Base-by-base conservation (phyloP, 768 basidiomycete genomes). In the Xanthoconium purpureum region DNA sequence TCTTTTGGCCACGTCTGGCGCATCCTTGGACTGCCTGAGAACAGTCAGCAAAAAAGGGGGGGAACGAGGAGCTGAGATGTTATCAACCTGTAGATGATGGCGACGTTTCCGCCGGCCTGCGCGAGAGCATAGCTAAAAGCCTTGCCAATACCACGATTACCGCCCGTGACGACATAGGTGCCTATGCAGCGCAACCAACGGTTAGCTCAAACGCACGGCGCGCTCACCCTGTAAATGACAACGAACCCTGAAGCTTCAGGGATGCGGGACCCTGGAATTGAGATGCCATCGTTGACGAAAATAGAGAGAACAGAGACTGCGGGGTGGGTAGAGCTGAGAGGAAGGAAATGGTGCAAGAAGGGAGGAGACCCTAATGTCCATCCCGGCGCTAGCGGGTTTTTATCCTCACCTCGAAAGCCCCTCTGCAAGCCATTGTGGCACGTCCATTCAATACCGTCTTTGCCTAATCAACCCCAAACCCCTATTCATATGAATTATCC, bases 131-230 rank as follows among this genome's bases (percentile, higher is more conserved):
- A 69, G 28, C 79, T 78, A 52, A 78, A 80, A 2, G 80, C 84
- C 32, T 69, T 74, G 2, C 87, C 86, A 46, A 87, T 85, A 11
- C 85, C 85, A 42, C 80, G 73, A 61, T 81, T 83, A 2, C 84
- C 84, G 4, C 85, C 85, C 0, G 86, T 86, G 45, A 87, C 76
- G 33, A 87, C 77, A 52, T 80, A 70, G 46, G 77, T 78, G 0
- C 66, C 80, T 24, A 18, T n/a, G n/a, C 14, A 7, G 4, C 10
- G 20, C 12, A 28, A 30, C 0, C 0, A 24, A 24, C 24, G 24
- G 15, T 45, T n/a, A 39, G 28, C 9, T 12, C 29, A 39, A 2
- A 33, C 6, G 33, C 10, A 18, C 18, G 8, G 37, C 24, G 2
- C n/a, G 3, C 7, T 5, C 11, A 13, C 7, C 33, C 9, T 6